These are phyloP conservation scores for Diplodia corticola DNA, from an alignment of 2,329 filamentous ascomycete genomes.

Conservation along the genomic window DNA sequence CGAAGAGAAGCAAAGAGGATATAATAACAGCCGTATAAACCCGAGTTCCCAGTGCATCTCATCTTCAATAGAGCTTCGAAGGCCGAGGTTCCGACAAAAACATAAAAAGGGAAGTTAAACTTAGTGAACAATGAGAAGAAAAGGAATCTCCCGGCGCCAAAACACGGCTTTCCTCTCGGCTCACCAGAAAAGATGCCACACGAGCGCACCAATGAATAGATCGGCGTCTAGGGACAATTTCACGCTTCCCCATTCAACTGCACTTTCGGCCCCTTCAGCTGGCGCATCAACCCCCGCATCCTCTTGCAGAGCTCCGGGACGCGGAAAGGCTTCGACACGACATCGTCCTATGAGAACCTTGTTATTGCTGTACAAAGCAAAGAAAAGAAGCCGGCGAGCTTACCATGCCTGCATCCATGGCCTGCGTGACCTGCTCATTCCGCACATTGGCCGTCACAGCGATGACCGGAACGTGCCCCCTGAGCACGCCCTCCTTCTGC, in stretches of 20 bases:
- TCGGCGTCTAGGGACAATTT: not conserved
- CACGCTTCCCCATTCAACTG: not conserved
- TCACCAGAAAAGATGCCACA: not conserved
- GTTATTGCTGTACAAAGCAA: not conserved
- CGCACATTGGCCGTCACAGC: constrained; percentile 42
- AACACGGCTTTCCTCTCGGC: not conserved
- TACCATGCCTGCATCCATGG: constrained; percentile 38
- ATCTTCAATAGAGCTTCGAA: not conserved
- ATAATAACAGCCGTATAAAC: not conserved
- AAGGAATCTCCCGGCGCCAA: not conserved
- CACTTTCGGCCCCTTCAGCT: not conserved
- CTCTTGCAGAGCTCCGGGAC: constrained; percentile 29
- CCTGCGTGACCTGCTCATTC: constrained; percentile 38
- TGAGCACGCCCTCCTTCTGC: constrained; percentile 30
- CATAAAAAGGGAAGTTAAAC: not conserved
- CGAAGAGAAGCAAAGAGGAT: not conserved
- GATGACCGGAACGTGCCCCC: constrained; percentile 35
- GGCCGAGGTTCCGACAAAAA: not conserved
- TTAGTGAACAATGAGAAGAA: too few relatives aligned
- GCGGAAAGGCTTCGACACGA: constrained; percentile 75
- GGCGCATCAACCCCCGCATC: not conserved
- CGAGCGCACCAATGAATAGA: not conserved
- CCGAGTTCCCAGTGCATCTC: not conserved
- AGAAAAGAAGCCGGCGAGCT: constrained; percentile 21
- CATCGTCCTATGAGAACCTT: constrained; percentile 55